Percentiles rank a stretch among this genome's conserved stretches.
Conservation (phyloP, 2,329 filamentous ascomycete genomes). For the Fusarium avenaceum region DNA sequence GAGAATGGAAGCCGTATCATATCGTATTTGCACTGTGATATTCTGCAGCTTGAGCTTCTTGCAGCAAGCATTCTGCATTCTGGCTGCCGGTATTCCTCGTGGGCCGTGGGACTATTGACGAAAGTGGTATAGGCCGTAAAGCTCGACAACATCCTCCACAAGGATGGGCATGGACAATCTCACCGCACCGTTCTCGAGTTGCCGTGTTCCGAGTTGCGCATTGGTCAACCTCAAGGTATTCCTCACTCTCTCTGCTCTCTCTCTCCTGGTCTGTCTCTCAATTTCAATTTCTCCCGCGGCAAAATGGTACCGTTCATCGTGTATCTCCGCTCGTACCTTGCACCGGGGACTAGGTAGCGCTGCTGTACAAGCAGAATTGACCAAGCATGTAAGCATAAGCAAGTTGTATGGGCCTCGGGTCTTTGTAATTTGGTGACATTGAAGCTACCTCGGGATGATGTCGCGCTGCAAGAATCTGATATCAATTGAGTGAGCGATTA, state of each 20-base stretch:
- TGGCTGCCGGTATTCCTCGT: slow-evolving; percentile 15
- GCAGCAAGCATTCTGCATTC: slow-evolving; percentile 26
- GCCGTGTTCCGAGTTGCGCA: slow-evolving; percentile 50
- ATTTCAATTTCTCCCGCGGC: neutral
- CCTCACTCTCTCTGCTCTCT: neutral
- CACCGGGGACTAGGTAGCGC: slow-evolving; percentile 20
- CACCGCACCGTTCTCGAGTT: slow-evolving; percentile 46
- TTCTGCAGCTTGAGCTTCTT: slow-evolving; percentile 16
- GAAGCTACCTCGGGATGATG: slow-evolving; percentile 26
- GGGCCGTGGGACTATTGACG: slow-evolving; percentile 32
- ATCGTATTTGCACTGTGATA: slow-evolving; percentile 34
- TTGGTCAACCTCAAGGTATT: slow-evolving; percentile 16
- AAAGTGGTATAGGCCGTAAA: slow-evolving; percentile 38
- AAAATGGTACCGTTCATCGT: slow-evolving; percentile 21
- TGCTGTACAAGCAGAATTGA: slow-evolving; percentile 33
- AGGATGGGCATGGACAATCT: slow-evolving; percentile 42
- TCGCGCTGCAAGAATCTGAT: neutral
- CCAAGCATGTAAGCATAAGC: slow-evolving; percentile 16
- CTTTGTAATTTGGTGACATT: slow-evolving; percentile 38
- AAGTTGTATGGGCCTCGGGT: slow-evolving; percentile 17
- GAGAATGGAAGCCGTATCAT: slow-evolving; percentile 3
- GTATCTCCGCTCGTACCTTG: slow-evolving; percentile 39
- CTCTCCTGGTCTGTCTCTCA: slow-evolving; percentile 1
- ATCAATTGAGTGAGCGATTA: slow-evolving; percentile 41
- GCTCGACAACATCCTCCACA: slow-evolving; percentile 43